Evolutionary conservation across 176 grass and related monocot species (phyloP).

Genomic region (Aegilops longissima): DNA sequence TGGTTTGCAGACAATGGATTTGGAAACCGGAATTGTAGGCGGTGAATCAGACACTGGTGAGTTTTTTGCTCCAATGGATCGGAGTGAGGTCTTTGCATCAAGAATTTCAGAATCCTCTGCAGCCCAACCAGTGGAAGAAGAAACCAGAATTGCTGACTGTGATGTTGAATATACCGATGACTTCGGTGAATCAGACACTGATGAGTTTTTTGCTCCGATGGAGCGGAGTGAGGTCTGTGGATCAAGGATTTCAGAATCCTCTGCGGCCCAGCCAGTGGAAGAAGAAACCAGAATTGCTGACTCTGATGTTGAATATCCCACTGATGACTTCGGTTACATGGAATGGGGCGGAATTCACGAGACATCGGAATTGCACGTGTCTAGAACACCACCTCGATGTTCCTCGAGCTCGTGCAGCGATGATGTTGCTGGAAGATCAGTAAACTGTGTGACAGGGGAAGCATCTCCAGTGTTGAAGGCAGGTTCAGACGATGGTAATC

Average conservation of each 20-base stretch:
- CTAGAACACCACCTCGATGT: constrained; percentile 24
- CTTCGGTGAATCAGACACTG: background rate
- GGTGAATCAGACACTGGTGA: background rate
- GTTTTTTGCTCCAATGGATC: background rate
- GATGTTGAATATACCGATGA: constrained; percentile 32
- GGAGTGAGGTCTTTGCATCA: background rate
- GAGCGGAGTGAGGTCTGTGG: background rate
- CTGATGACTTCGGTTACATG: constrained; percentile 13
- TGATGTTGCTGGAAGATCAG: background rate
- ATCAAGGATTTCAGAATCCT: background rate
- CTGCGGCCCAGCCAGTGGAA: background rate
- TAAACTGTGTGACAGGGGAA: background rate
- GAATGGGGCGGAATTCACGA: background rate
- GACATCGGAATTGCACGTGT: background rate
- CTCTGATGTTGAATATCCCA: constrained; percentile 14
- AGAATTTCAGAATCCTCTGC: background rate
- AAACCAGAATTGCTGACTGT: background rate
- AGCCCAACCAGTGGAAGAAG: background rate
- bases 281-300: background rate
- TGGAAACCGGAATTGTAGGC: background rate
- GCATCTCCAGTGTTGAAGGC: background rate
- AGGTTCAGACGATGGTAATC: background rate
- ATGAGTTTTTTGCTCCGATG: background rate
- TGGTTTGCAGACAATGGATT: background rate
- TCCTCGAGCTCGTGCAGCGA: background rate